Base-by-base conservation (phyloP, 2,329 filamentous ascomycete genomes). In the Alternaria ethzedia region DNA sequence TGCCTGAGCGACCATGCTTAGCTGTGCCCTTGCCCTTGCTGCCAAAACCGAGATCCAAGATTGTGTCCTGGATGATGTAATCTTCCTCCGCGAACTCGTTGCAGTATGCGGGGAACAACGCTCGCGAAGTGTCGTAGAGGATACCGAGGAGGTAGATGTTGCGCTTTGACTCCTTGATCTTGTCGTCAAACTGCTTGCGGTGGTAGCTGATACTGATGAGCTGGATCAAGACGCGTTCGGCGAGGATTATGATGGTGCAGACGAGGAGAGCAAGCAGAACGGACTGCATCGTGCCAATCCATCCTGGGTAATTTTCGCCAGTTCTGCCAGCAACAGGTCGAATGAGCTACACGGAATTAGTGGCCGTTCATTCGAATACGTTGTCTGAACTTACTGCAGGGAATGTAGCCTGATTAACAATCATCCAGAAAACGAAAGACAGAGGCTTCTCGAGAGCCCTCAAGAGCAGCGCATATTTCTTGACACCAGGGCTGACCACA, bases 31-130 rank as follows among this genome's bases (percentile, higher is more conserved):
- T 85, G 36, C 15, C 15, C 62, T 87, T 88, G 64, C 85, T 86
- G 15, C 85, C 83, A 17, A 93, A 83, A 68, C 88, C 86, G 49
- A 93, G 83, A 73, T 94, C 79, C 46, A 85, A 70, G 17, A 74
- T 71, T 21, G 81, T 88, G 74, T 97, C 94, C 75, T 92, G 92
- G 77, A 99, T 97, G 73, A 93, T 85, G 76, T 94, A 92, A 80
- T 99, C 96, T 78, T 98, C 96, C 23, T 97, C 92, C 17, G 87
- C 85, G 73, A 99, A 98, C 73, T 98, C 95, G 23, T 85, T 86
- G 81, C 94, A 97, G 82, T 97, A 97, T 81, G 94, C 91, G 25
- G 96, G 96, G 75, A 98, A 99, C 54, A 98, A 85, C 6, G 89
- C 86, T 57, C 94, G 88, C 4, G 95, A 97, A 20, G 94, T 94